phyloP scores from a whole-genome alignment of 768 basidiomycete species.

The Tricholoma hemisulphureum region DNA sequence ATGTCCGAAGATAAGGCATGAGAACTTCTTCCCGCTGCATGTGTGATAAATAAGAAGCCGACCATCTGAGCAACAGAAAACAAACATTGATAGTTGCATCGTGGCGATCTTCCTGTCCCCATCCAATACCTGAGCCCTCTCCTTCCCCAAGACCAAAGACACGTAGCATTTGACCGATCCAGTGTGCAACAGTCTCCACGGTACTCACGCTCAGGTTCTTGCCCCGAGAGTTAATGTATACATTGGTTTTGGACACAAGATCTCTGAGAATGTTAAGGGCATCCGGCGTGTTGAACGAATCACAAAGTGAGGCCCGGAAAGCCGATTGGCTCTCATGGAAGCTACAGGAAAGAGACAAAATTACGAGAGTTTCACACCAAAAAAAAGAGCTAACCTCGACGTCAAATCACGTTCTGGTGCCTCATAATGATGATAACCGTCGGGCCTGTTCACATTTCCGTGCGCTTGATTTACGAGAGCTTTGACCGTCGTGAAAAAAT shows the following conservation, averaged over 20 bases:
- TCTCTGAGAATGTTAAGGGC: constrained; percentile 77
- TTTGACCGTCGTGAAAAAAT: constrained; percentile 89
- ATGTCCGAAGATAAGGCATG: constrained; percentile 82
- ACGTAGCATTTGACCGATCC: constrained; percentile 71
- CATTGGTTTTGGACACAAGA: constrained; percentile 80
- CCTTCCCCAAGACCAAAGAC: constrained; percentile 81
- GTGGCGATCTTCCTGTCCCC: constrained; percentile 67
- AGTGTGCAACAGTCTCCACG: constrained; percentile 62
- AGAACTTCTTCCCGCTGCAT: constrained; percentile 76
- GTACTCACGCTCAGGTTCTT: constrained; percentile 59
- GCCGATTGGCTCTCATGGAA: constrained; percentile 69
- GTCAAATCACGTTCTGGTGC: constrained; percentile 67
- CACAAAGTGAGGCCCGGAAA: constrained; percentile 87
- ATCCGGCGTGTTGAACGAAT: constrained; percentile 94
- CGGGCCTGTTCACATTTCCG: constrained; percentile 46
- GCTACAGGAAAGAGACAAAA: constrained; percentile 38
- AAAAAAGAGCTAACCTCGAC: constrained; percentile 44
- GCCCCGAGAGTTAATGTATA: constrained; percentile 75
- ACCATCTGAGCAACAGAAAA: constrained; percentile 13
- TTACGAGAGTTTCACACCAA: not conserved
- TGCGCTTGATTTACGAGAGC: constrained; percentile 66
- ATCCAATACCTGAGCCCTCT: constrained; percentile 68
- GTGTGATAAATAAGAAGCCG: constrained; percentile 10
- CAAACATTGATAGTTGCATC: constrained; percentile 52
- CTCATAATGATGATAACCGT: constrained; percentile 66